A percentile compares a stretch with the other conserved stretches of the same genome.
Conservation (phyloP, 2,329 filamentous ascomycete species). For the Catunica adiposa region DNA sequence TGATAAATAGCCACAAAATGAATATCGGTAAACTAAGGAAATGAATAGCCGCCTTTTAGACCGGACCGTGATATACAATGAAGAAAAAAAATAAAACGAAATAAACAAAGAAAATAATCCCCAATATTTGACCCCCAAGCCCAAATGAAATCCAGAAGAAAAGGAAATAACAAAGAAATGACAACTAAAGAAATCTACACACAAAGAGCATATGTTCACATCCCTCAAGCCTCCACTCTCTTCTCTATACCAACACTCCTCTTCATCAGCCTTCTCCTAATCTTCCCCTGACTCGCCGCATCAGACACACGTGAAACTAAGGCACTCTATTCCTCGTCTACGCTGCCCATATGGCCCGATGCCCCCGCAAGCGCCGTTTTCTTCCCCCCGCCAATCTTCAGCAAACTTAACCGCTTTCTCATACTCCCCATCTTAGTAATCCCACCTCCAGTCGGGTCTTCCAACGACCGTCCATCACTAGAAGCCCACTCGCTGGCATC, state of each 20-base stretch:
- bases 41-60: slow-evolving; percentile 4
- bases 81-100: slow-evolving; percentile 9
- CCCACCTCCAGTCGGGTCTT: slow-evolving; percentile 18
- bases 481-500: slow-evolving; percentile 19
- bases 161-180: slow-evolving; percentile 11
- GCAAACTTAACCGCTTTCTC: slow-evolving; percentile 60
- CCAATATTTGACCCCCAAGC: not conserved
- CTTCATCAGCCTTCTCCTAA: not conserved
- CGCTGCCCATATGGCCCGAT: slow-evolving; percentile 31
- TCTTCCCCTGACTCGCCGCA: not conserved
- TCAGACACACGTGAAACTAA: not conserved
- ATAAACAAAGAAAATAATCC: slow-evolving; percentile 3
- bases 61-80: slow-evolving; percentile 21
- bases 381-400: slow-evolving; percentile 55
- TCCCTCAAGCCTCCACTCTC: not conserved
- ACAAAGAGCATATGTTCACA: slow-evolving; percentile 8
- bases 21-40: slow-evolving; percentile 5
- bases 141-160: slow-evolving; percentile 4
- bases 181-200: slow-evolving; percentile 7
- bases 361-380: slow-evolving; percentile 33
- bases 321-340: slow-evolving; percentile 35
- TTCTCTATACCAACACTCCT: not conserved
- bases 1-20: slow-evolving; percentile 2
- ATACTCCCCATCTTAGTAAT: slow-evolving; percentile 40
- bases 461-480: slow-evolving; percentile 6